These are phyloP conservation scores for Dorcoceras hygrometricum DNA, from an alignment of 257 asterid species.

Conservation along the genomic window DNA sequence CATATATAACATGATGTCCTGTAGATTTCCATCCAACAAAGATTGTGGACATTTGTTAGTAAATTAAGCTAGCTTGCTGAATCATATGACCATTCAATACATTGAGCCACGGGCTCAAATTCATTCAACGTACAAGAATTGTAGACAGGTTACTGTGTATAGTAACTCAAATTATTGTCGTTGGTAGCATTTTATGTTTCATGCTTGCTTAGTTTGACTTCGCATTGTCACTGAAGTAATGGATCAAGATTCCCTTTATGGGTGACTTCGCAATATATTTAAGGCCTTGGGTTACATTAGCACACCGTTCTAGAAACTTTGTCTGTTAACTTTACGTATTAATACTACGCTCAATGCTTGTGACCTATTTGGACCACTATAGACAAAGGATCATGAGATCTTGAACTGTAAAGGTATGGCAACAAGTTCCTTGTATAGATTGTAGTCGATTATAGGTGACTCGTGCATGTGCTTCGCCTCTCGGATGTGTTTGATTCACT, in stretches of 20 bases:
- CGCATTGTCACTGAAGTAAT: slow-evolving; percentile 18
- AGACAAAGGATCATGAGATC: slow-evolving; percentile 33
- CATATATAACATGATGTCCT: slow-evolving; percentile 37
- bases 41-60: slow-evolving; percentile 33
- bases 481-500: not conserved
- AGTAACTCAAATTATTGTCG: slow-evolving; percentile 24
- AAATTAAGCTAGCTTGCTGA: not conserved
- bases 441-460: not conserved
- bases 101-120: slow-evolving; percentile 48
- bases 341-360: slow-evolving; percentile 31
- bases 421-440: slow-evolving; percentile 18
- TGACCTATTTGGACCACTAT: slow-evolving; percentile 38
- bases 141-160: slow-evolving; percentile 34
- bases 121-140: slow-evolving; percentile 25
- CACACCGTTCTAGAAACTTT: slow-evolving; percentile 42
- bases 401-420: not conserved
- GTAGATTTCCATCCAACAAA: slow-evolving; percentile 43
- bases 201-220: slow-evolving; percentile 19
- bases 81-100: slow-evolving; percentile 28
- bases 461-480: slow-evolving; percentile 8
- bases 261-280: slow-evolving; percentile 22
- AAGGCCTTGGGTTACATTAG: slow-evolving; percentile 22
- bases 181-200: slow-evolving; percentile 25
- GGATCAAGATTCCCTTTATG: slow-evolving; percentile 25
- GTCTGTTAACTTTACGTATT: slow-evolving; percentile 36